These are phyloP conservation scores for Endogone sp. DNA, from an alignment of 192 early-diverging fungal species.

Conservation along the genomic window DNA sequence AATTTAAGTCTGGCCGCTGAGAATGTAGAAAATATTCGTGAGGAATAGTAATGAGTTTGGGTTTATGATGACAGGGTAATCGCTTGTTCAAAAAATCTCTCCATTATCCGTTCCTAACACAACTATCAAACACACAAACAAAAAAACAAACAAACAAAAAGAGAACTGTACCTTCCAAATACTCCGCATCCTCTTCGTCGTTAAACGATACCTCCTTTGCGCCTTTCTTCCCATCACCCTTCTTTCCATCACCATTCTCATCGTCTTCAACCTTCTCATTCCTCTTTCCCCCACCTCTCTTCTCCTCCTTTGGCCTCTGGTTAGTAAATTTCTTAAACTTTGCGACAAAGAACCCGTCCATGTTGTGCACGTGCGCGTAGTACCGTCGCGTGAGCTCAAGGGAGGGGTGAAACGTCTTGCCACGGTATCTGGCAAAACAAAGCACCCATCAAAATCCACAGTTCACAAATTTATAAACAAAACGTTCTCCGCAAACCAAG, in stretches of 20 bases:
- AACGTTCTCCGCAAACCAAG: conserved; percentile 13
- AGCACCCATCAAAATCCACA: conserved; percentile 10
- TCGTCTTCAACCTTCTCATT: conserved; percentile 25
- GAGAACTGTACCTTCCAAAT: conserved; percentile 58
- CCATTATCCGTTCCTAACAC: too few species aligned
- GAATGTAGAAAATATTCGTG: too few species aligned
- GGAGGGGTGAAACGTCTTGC: conserved; percentile 82
- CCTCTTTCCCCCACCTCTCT: conserved; percentile 31
- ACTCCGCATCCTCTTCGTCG: conserved; percentile 55
- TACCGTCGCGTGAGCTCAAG: conserved; percentile 81
- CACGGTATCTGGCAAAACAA: conserved; percentile 64
- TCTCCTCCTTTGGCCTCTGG: conserved; percentile 55
- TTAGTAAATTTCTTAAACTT: conserved; percentile 96
- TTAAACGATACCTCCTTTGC: conserved; percentile 39
- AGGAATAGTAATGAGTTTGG: too few species aligned
- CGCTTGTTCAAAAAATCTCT: too few species aligned
- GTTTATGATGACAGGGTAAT: too few species aligned
- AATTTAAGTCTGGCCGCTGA: too few species aligned
- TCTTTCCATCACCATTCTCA: conserved; percentile 13
- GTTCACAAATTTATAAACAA: too few species aligned
- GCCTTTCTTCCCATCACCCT: conserved; percentile 26
- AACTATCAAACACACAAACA: too few species aligned
- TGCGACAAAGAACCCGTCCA: conserved; percentile 99
- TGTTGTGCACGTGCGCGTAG: conserved; percentile 98
- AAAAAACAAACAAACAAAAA: too few species aligned